Evolutionary conservation across 352 stramenopile genomes (phyloP).

Genomic region (Pythium sukuiense): DNA sequence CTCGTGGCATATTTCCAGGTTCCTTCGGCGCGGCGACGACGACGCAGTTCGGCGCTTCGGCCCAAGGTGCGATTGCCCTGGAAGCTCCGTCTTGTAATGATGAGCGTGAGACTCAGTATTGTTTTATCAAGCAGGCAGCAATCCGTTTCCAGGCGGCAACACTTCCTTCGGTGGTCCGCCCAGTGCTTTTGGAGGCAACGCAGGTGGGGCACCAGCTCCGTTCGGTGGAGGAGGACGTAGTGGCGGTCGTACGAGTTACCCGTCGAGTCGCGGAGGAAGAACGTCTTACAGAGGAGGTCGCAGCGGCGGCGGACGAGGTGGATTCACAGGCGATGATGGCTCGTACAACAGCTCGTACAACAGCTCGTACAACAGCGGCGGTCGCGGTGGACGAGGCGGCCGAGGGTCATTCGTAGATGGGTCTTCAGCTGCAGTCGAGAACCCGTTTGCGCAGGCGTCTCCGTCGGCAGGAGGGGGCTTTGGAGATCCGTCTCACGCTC

Average conservation of each 20-base stretch:
- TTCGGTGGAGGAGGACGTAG: slow-evolving; percentile 18
- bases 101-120: neutral
- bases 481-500: slow-evolving; percentile 10
- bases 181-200: slow-evolving; percentile 6
- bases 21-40: slow-evolving; percentile 19
- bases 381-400: neutral
- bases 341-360: neutral
- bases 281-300: slow-evolving; percentile 12
- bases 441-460: slow-evolving; percentile 6
- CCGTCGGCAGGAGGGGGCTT: slow-evolving; percentile 3
- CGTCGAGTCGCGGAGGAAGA: slow-evolving; percentile 14
- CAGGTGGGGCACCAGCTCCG: neutral
- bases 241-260: slow-evolving; percentile 9
- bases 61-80: slow-evolving; percentile 19
- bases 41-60: slow-evolving; percentile 22
- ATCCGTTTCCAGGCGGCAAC: slow-evolving; percentile 25
- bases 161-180: slow-evolving; percentile 7
- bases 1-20: slow-evolving; percentile 26
- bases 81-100: neutral
- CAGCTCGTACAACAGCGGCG: neutral
- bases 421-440: neutral
- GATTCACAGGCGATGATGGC: neutral
- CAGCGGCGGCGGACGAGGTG: slow-evolving; percentile 10
- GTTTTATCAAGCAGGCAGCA: slow-evolving; percentile 10
- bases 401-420: neutral